Conservation (phyloP, 1,139 yeast species). For the Pichia sp. region DNA sequence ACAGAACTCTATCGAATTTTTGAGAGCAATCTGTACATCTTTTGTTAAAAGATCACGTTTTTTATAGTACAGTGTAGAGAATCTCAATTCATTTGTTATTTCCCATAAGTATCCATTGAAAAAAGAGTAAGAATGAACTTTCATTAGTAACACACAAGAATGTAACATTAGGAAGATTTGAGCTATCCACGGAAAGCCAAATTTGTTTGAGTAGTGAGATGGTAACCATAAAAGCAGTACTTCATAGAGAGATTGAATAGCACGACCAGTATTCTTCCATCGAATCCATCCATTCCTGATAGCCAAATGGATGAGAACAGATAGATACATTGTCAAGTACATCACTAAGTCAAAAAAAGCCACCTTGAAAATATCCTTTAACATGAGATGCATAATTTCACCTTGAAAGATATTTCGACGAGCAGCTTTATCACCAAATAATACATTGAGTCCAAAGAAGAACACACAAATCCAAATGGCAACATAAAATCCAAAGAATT, state of each 20-base stretch:
- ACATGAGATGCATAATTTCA: conserved; percentile 44
- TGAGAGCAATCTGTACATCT: conserved; percentile 30
- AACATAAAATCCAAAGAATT: conserved; percentile 59
- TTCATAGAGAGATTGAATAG: conserved; percentile 52
- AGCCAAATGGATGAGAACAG: conserved; percentile 47
- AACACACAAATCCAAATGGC: conserved; percentile 63
- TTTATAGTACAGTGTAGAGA: conserved; percentile 34
- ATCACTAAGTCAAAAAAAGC: conserved; percentile 62
- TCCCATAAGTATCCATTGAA: conserved; percentile 85
- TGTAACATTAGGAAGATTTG: conserved; percentile 76
- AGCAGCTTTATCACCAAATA: conserved; percentile 36
- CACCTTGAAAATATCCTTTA: conserved; percentile 51
- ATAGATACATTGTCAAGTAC: conserved; percentile 57
- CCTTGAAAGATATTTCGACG: conserved; percentile 34
- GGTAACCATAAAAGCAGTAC: conserved; percentile 39
- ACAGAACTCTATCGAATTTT: conserved; percentile 53
- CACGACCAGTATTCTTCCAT: conserved; percentile 62
- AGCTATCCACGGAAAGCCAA: conserved; percentile 76
- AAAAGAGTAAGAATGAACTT: conserved; percentile 83
- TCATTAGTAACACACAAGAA: conserved; percentile 82
- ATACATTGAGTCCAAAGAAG: conserved; percentile 40
- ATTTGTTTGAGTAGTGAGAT: conserved; percentile 43
- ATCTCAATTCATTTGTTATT: conserved; percentile 47
- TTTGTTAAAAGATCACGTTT: conserved; percentile 25
- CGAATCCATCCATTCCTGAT: conserved; percentile 36